Evolutionary conservation across 2,329 filamentous ascomycete genomes (phyloP), one percentile per base, ranked within the genome.

Genomic region (Pochonia chlamydosporia): DNA sequence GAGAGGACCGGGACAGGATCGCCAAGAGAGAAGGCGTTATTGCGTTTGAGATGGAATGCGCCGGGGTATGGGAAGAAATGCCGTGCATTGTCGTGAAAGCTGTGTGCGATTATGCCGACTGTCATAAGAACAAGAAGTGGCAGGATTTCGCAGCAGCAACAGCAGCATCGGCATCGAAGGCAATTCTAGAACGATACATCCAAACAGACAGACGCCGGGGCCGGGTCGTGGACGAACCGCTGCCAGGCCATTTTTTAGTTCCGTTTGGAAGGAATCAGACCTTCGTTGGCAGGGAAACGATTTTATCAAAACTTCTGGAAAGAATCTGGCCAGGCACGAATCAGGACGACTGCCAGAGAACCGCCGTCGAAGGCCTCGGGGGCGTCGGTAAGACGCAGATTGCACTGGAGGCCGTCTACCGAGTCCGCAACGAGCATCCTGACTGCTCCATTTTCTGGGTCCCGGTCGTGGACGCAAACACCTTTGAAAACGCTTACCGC

Each of bases 361-460:
- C 40, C n/a, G n/a, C n/a, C n/a, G n/a, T n/a, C n/a, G n/a, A n/a
- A n/a, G n/a, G n/a, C n/a, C n/a, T n/a, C n/a, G n/a, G 63, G 7
- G 63, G 63, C 3, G 53, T 64, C 11, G 62, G 64, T 9, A 68
- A 69, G 54, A 67, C 65, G 14, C 10, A 10, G 6, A 10, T 40
- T 21, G 20, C 36, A 40, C 36, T 40, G 6, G 20, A 40, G 14
- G 9, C 58, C 11, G 61, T 59, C n/a, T 66, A 59, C 47, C 56
- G 54, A 2, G 11, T 65, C 3, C 56, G 48, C 3, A 43, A 61
- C 1, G 41, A 46, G 7, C 41, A 58, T 33, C 56, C 56, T 0
- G 51, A 62, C 14, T 65, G 59, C 49, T 68, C 62, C 1, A 50
- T 73, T n/a, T 68, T 72, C 52, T 73, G 67, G 69, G 61, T 72